Conservation (phyloP, 2,329 filamentous ascomycete genomes). For the Penicillium sclerotigenum region DNA sequence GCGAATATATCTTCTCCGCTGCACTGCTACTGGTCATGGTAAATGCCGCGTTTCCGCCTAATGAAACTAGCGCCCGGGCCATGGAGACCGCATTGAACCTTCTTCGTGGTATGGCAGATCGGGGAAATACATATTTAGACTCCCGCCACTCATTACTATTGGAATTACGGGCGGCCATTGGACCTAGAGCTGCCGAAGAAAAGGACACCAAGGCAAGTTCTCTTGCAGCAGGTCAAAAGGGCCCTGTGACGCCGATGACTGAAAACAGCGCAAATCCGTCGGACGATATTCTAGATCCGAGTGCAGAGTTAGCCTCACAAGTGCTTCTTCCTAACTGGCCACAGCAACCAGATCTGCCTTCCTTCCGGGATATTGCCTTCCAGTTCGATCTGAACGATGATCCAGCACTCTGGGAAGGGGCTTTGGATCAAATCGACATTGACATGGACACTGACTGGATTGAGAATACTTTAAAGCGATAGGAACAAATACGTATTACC, state of each 20-base stretch:
- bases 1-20: constrained; percentile 55
- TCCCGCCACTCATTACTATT: constrained; percentile 41
- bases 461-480: constrained; percentile 30
- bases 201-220: constrained; percentile 2
- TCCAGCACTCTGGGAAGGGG: constrained; percentile 43
- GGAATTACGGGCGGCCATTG: constrained; percentile 34
- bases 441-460: constrained; percentile 45
- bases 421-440: constrained; percentile 40
- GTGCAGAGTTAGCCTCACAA: not conserved
- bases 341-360: constrained; percentile 19
- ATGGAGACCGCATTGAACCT: constrained; percentile 50
- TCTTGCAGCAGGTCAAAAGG: not conserved
- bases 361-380: constrained; percentile 33
- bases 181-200: constrained; percentile 14
- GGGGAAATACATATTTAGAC: constrained; percentile 52
- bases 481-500: not conserved
- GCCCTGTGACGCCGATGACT: constrained; percentile 16
- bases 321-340: constrained; percentile 18
- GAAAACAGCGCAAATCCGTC: constrained; percentile 13
- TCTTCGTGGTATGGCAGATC: constrained; percentile 51
- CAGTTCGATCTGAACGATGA: constrained; percentile 40
- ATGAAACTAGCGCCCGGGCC: constrained; percentile 41
- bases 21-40: constrained; percentile 56
- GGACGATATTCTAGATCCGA: not conserved
- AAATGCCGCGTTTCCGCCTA: constrained; percentile 51